Conservation (phyloP, 495 filamentous ascomycete species). For the Penicillium diatomitis region DNA sequence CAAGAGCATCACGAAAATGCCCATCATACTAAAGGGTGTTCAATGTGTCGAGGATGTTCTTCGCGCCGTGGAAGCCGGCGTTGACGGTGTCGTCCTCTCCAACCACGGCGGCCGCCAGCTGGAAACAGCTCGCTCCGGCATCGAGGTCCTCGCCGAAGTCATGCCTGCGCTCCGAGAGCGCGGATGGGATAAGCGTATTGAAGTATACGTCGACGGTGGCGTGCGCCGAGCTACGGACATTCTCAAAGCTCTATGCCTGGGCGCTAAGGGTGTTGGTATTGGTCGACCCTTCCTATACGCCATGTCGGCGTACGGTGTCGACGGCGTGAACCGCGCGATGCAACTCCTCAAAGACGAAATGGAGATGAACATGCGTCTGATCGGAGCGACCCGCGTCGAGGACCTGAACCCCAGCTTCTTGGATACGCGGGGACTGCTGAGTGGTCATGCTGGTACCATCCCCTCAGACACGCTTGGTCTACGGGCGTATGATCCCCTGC, state of each 20-base stretch:
- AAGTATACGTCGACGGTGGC: conserved; percentile 88
- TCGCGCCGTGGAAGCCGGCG: conserved; percentile 69
- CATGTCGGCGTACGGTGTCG: conserved; percentile 85
- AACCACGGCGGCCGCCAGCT: conserved; percentile 98
- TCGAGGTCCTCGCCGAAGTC: conserved; percentile 91
- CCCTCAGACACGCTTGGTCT: conserved; percentile 62
- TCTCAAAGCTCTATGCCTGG: conserved; percentile 88
- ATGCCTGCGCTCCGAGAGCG: conserved; percentile 85
- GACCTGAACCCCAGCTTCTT: conserved; percentile 72
- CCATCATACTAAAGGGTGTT: conserved; percentile 92
- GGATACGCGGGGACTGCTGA: conserved; percentile 60
- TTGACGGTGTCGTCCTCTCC: conserved; percentile 88
- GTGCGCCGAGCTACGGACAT: conserved; percentile 88
- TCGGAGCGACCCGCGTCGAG: conserved; percentile 63
- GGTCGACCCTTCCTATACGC: conserved; percentile 92
- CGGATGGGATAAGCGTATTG: conserved; percentile 74
- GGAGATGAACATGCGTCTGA: conserved; percentile 97
- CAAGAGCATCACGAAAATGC: conserved; percentile 85
- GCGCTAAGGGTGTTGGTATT: conserved; percentile 88
- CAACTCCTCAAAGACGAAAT: conserved; percentile 95
- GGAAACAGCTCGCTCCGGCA: conserved; percentile 80
- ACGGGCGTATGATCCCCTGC: conserved; percentile 56
- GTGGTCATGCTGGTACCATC: conserved; percentile 56
- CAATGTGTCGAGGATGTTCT: conserved; percentile 94
- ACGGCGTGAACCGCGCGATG: conserved; percentile 86